A percentile compares a stretch with the other conserved stretches of the same genome.
Evolutionary conservation across 306 rosid species (phyloP).

Genomic region (Pachyrhizus erosus): DNA sequence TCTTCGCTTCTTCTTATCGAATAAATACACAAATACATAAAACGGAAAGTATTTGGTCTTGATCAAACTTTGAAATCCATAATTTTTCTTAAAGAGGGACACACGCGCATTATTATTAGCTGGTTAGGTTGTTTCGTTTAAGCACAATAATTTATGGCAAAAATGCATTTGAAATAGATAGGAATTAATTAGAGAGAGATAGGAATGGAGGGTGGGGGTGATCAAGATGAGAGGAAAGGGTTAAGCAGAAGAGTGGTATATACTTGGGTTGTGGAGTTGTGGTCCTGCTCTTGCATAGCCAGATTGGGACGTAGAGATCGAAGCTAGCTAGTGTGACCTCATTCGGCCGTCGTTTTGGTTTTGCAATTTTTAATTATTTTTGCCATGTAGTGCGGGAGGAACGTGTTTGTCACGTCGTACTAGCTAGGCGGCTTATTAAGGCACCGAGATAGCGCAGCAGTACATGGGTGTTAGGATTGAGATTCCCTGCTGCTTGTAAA

Average conservation of each 20-base stretch:
- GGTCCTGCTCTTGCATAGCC: conserved; percentile 40
- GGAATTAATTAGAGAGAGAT: not conserved
- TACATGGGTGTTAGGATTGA: conserved; percentile 41
- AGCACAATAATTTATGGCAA: not conserved
- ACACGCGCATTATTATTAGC: not conserved
- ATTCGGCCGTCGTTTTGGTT: conserved; percentile 35
- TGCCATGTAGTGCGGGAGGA: conserved; percentile 34
- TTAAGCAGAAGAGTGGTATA: not conserved
- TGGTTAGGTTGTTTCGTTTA: not conserved
- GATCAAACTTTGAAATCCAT: not conserved
- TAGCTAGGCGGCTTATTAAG: conserved; percentile 36
- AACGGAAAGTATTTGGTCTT: not conserved
- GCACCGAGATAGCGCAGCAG: conserved; percentile 41
- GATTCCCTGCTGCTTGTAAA: conserved; percentile 40
- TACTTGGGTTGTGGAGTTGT: not conserved
- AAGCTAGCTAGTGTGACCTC: conserved; percentile 11
- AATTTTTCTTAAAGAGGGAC: not conserved
- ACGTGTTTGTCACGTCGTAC: conserved; percentile 56
- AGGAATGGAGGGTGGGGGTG: not conserved
- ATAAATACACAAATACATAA: not conserved
- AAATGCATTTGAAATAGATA: not conserved
- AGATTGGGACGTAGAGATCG: conserved; percentile 12
- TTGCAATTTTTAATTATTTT: not conserved
- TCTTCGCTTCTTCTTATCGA: not conserved
- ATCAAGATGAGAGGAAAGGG: conserved; percentile 2